Evolutionary conservation across 305 asterid species (phyloP).

Genomic region (Solanum hybrid): DNA sequence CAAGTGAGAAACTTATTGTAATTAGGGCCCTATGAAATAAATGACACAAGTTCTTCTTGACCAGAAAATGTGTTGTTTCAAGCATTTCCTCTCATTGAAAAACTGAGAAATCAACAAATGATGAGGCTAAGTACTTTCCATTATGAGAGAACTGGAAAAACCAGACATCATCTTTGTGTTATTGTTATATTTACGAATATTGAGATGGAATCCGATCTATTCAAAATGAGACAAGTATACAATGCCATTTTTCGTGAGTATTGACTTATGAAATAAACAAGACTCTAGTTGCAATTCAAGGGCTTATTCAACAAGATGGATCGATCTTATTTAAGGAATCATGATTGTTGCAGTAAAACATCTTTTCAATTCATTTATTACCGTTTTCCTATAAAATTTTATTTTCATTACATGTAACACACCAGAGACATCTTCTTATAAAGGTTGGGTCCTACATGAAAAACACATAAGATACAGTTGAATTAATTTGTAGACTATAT

Average conservation of each 20-base stretch:
- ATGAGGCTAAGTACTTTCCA: no score
- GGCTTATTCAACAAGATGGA: slow-evolving; percentile 25
- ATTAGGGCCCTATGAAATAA: no score
- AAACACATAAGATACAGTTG: no score
- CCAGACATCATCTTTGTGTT: slow-evolving; percentile 19
- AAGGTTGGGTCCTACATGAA: no score
- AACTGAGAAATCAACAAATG: no score
- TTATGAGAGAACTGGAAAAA: background rate
- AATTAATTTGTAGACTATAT: no score
- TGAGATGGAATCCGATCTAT: slow-evolving; percentile 23
- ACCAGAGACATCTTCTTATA: no score
- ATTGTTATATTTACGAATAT: slow-evolving; percentile 12
- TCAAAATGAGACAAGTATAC: slow-evolving; percentile 23
- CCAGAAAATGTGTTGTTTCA: no score
- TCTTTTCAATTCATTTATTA: slow-evolving; percentile 22
- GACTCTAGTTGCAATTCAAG: slow-evolving; percentile 24
- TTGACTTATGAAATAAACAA: slow-evolving; percentile 22
- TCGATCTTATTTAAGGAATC: slow-evolving; percentile 21
- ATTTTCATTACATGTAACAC: background rate
- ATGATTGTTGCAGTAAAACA: slow-evolving; percentile 16
- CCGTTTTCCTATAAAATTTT: background rate
- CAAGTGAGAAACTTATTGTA: no score
- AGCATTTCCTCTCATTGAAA: no score
- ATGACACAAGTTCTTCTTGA: no score
- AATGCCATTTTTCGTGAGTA: slow-evolving; percentile 19